Conservation (phyloP, 257 asterid species). For the Nicotiana benthamiana region DNA sequence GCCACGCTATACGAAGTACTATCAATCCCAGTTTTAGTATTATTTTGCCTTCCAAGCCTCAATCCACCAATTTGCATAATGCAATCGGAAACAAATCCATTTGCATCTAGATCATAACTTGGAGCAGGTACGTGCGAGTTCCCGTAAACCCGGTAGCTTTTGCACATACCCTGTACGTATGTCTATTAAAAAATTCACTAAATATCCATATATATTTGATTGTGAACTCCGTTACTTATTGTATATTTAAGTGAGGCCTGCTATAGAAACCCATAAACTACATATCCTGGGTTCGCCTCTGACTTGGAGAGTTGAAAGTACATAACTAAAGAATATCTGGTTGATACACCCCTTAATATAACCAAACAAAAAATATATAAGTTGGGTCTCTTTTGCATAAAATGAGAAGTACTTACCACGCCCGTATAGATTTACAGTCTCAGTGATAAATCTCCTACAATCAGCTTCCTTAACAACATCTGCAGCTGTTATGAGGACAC, state of each 20-base stretch:
- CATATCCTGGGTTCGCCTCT: too few species aligned
- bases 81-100: not conserved
- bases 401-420: slow-evolving; percentile 30
- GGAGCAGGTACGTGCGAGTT: not conserved
- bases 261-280: too few species aligned
- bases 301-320: not conserved
- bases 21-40: not conserved
- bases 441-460: slow-evolving; percentile 66
- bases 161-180: too few species aligned
- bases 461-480: slow-evolving; percentile 96
- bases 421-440: slow-evolving; percentile 53
- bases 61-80: too few species aligned
- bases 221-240: too few species aligned
- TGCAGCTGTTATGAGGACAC: slow-evolving; percentile 71
- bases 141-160: too few species aligned
- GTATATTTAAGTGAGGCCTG: too few species aligned
- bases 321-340: not conserved
- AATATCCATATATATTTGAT: too few species aligned
- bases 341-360: too few species aligned
- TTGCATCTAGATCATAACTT: not conserved
- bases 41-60: not conserved
- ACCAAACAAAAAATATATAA: not conserved
- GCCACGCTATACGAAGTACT: not conserved
- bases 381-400: not conserved
- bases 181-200: too few species aligned